phyloP scores from a whole-genome alignment of 257 asterid genomes.

The Nicotiana paniculata region DNA sequence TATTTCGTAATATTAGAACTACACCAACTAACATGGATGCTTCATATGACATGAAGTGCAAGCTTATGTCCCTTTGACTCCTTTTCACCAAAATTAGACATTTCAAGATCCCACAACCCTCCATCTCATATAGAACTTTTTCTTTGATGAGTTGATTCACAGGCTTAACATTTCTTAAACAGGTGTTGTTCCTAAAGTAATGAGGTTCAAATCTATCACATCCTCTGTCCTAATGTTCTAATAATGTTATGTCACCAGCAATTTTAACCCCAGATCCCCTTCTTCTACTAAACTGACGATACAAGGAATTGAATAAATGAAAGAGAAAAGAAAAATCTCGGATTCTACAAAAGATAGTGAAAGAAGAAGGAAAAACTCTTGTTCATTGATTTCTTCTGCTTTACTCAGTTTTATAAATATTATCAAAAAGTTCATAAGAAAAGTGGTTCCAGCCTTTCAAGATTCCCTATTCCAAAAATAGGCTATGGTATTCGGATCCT shows the following conservation, averaged over 20 bases:
- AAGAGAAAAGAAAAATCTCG: not conserved
- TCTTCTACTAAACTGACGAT: not conserved
- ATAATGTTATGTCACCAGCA: not conserved
- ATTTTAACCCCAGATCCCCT: not conserved
- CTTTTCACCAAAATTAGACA: not conserved
- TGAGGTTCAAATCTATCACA: not conserved
- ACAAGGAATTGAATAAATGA: not conserved
- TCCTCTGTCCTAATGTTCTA: not conserved
- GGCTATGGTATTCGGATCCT: too few relatives aligned
- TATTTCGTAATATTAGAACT: not conserved
- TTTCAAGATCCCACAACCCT: not conserved
- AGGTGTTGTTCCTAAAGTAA: not conserved
- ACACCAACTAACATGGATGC: not conserved
- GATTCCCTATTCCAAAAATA: too few relatives aligned
- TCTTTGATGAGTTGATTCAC: not conserved
- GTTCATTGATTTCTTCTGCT: not conserved
- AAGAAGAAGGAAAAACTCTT: not conserved
- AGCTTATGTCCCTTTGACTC: not conserved
- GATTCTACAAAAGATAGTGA: not conserved
- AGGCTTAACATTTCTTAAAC: not conserved
- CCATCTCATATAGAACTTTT: not conserved
- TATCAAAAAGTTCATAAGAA: not conserved
- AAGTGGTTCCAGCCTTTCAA: not conserved
- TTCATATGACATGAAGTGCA: not conserved
- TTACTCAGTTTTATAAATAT: not conserved